These are phyloP conservation scores for Pseudogymnoascus sp. DNA, from an alignment of 2,329 filamentous ascomycete genomes.

Conservation along the genomic window DNA sequence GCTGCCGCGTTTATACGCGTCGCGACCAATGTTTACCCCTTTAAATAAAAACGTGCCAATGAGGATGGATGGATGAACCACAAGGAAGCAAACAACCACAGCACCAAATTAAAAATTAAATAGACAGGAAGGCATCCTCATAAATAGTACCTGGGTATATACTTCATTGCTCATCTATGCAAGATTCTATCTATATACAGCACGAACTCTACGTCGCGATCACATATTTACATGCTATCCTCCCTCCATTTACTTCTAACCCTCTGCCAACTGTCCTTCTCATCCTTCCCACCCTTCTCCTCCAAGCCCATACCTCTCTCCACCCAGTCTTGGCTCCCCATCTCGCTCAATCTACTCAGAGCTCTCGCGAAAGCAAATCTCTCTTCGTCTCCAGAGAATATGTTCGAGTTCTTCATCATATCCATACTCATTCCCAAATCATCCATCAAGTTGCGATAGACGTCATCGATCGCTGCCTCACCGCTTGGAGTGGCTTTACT, in stretches of 20 bases:
- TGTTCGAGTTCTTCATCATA: constrained; percentile 73
- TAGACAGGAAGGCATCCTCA: neutral
- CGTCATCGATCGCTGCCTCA: constrained; percentile 49
- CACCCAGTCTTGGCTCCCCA: constrained; percentile 93
- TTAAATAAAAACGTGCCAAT: neutral
- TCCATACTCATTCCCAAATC: constrained; percentile 79
- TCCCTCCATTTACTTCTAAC: constrained; percentile 42
- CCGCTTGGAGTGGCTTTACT: constrained; percentile 27
- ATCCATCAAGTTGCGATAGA: constrained; percentile 77
- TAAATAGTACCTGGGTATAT: neutral
- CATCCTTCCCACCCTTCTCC: constrained; percentile 35
- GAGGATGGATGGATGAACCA: neutral
- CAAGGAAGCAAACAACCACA: neutral
- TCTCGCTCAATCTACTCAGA: constrained; percentile 75
- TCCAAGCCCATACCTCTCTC: constrained; percentile 59
- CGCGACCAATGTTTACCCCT: neutral
- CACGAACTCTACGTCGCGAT: neutral
- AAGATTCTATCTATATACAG: constrained; percentile 10
- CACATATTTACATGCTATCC: constrained; percentile 31
- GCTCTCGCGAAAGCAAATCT: constrained; percentile 92
- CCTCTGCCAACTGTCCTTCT: constrained; percentile 41
- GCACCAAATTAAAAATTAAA: neutral
- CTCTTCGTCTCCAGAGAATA: constrained; percentile 94
- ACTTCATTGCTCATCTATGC: constrained; percentile 4
- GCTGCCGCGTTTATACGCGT: constrained; percentile 4